Base-by-base conservation (phyloP, 2,329 filamentous ascomycete species). In the Ceratocystis ficicola region DNA sequence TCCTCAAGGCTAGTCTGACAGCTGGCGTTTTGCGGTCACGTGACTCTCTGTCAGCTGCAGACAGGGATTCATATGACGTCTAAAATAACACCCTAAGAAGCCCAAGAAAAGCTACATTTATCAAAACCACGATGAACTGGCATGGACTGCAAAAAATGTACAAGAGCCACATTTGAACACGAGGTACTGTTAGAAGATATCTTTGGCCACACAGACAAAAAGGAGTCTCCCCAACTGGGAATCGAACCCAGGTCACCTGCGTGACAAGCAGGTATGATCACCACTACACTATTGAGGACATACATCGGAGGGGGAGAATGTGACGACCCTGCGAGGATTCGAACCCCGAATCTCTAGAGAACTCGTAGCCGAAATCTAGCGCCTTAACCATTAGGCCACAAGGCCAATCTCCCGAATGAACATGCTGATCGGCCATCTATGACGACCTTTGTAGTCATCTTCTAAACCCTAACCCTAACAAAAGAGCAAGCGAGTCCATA, bases 211-310 rank as follows among this genome's bases (percentile, higher is more conserved):
- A 8, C 30, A 30, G 20, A 10, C 46, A 48, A 63, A 48, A 22
- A 63, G 36, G 0, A 48, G 8, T 20, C 62, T 64, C 62, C 62
- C 62, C 62, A 64, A 52, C 62, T 64, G 62, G 62, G 62, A 64
- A 64, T 64, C 62, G 62, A 64, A 64, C 62, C 62, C 62, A 64
- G 62, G 62, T 64, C 62, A 64, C 62, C 62, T 64, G 62, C 62
- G 62, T 64, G 62, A 64, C 62, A 64, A 64, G 62, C 62, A 64
- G 62, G 62, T 64, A 64, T 64, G 62, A 64, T 64, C 62, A 64
- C 60, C 60, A 62, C 62, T 63, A 63, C 62, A 63, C 62, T 63
- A 48, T 46, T 62, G 60, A 62, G 60, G 60, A 61, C 2, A 59
- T 1, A 59, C 20, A 32, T 32, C 3, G 28, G 28, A 59, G 17